Percentiles rank a stretch among this genome's conserved stretches.
Conservation (phyloP, 768 basidiomycete genomes). For the Pulveroboletus sp. region DNA sequence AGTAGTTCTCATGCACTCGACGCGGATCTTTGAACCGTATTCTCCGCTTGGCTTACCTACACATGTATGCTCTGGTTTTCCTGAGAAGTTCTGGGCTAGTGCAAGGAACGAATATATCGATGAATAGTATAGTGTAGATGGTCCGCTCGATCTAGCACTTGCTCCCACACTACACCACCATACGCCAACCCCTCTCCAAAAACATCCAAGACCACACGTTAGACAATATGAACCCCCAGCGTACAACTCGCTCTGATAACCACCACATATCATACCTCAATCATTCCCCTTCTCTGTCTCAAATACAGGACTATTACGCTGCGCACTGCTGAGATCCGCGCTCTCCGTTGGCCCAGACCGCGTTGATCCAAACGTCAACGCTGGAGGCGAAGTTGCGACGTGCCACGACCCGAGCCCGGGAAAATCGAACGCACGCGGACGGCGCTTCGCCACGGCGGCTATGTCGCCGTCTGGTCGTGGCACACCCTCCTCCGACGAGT, state of each 20-base stretch:
- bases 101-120: too few species aligned
- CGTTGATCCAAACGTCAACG: neutral
- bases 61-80: too few species aligned
- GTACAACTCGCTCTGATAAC: neutral
- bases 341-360: neutral
- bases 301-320: neutral
- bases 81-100: too few species aligned
- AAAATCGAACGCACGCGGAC: neutral
- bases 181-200: too few species aligned
- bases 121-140: too few species aligned
- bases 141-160: too few species aligned
- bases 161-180: too few species aligned
- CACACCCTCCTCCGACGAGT: neutral
- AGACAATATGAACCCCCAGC: neutral
- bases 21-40: too few species aligned
- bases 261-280: slow-evolving; percentile 1
- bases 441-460: neutral
- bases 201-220: neutral
- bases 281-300: neutral
- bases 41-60: too few species aligned
- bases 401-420: slow-evolving; percentile 20
- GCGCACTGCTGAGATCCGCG: neutral
- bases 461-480: neutral
- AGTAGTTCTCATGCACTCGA: too few species aligned
- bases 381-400: slow-evolving; percentile 6